A percentile compares a stretch with the other conserved stretches of the same genome.
phyloP scores from a whole-genome alignment of 2,329 filamentous ascomycete genomes.

The Ceratocystis destructans region DNA sequence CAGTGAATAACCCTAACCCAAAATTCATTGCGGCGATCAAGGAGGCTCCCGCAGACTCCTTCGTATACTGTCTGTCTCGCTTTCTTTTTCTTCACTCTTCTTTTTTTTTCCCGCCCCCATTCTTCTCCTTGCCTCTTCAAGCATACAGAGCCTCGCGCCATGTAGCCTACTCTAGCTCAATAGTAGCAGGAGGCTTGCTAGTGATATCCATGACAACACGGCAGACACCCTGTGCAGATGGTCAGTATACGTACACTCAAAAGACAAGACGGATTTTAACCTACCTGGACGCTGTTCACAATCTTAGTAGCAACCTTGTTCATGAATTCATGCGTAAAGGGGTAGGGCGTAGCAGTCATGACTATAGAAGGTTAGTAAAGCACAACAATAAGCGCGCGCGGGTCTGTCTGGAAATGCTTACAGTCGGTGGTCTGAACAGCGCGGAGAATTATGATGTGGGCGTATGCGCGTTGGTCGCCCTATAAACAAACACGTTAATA shows the following conservation, averaged over 20 bases:
- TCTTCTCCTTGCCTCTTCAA: neutral
- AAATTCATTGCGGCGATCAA: neutral
- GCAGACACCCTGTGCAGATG: slow-evolving; percentile 42
- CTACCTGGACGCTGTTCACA: slow-evolving; percentile 45
- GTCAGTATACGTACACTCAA: slow-evolving; percentile 38
- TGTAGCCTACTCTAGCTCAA: slow-evolving; percentile 52
- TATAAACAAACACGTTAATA: slow-evolving; percentile 9
- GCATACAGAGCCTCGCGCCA: neutral
- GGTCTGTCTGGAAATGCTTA: slow-evolving; percentile 5
- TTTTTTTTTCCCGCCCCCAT: neutral
- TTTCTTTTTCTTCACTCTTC: neutral
- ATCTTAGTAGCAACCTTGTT: slow-evolving; percentile 53
- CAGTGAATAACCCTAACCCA: slow-evolving; percentile 5
- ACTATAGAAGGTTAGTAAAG: slow-evolving; percentile 25
- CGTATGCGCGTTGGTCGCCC: slow-evolving; percentile 53
- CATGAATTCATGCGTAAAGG: slow-evolving; percentile 52
- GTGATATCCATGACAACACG: slow-evolving; percentile 30
- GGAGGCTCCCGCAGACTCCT: neutral
- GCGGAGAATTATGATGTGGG: slow-evolving; percentile 29
- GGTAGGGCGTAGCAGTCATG: slow-evolving; percentile 61
- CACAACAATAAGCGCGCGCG: neutral
- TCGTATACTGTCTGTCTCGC: neutral
- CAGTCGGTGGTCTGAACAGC: slow-evolving; percentile 31
- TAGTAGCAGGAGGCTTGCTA: slow-evolving; percentile 55
- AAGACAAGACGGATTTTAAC: slow-evolving; percentile 45